Base-by-base conservation (phyloP, 495 filamentous ascomycete genomes). In the Penicillium pancosmium region DNA sequence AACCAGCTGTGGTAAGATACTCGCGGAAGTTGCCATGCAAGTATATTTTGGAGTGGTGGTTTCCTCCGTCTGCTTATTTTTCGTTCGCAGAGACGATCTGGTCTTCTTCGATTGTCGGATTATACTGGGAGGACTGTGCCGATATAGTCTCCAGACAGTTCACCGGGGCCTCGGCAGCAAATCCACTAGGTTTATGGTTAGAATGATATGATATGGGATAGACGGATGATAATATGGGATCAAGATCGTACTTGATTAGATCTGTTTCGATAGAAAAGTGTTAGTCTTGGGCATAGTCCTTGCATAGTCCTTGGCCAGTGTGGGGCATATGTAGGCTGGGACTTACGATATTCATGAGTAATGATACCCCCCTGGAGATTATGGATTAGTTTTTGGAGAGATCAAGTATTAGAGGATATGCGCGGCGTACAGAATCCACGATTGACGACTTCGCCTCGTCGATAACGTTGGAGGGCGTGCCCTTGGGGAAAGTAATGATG, bases 101-200 rank as follows among this genome's bases (percentile, higher is more conserved):
- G 65, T 96, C 91, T 60, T 92, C 88, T 68, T 96, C 92, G 50
- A 96, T 86, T 10, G 81, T 70, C 1, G 88, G 85, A 43, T 84
- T 77, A 70, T 89, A 88, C 52, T 86, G 68, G 31, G 80, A 70
- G 23, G 88, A 87, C 74, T 83, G 78, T 0, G 84, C 81, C 50
- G 87, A 82, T n/a, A 96, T 82, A 6, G 80, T 82, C 57, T 90
- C 80, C 38, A 96, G 71, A n/a, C 84, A 80, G 59, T 85, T 84
- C 25, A 80, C 81, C 2, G 89, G 84, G 48, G 86, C 84, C 59
- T 88, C 86, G 44, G 86, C 88, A 43, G 91, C 85, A 68, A 93
- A 96, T 18, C 88, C 91, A 75, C 88, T 92, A 56, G 43, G 64
- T 19, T 8, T 33, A 34, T 18, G 8, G 60, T 74, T 64, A 76